Percentiles rank a stretch among this genome's conserved stretches.
These are phyloP conservation scores for Aspergillus sclerotiicarbonarius DNA, from an alignment of 495 filamentous ascomycete genomes.

Conservation along the genomic window DNA sequence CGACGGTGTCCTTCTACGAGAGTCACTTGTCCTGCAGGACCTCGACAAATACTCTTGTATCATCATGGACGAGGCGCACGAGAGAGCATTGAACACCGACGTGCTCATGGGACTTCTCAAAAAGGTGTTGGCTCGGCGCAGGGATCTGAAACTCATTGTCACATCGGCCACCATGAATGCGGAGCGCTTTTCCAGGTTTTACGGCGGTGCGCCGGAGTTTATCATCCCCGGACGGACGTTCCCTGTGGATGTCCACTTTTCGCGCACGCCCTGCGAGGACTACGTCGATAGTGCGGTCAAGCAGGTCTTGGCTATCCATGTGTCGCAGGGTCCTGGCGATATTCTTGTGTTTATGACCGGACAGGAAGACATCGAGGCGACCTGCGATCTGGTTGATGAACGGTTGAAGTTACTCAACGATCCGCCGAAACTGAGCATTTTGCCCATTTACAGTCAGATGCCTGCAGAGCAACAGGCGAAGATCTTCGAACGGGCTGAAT, in stretches of 20 bases:
- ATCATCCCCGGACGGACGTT: slow-evolving; percentile 97
- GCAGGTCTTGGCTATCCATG: slow-evolving; percentile 95
- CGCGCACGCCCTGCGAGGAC: slow-evolving; percentile 92
- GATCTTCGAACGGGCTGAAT: slow-evolving; percentile 89
- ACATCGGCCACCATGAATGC: slow-evolving; percentile 99
- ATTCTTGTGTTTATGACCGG: slow-evolving; percentile 99
- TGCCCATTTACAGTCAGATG: slow-evolving; percentile 99
- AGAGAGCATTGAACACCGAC: slow-evolving; percentile 94
- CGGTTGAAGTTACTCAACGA: slow-evolving; percentile 89
- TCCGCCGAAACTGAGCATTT: slow-evolving; percentile 88
- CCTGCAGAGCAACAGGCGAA: slow-evolving; percentile 96
- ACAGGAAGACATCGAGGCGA: slow-evolving; percentile 97
- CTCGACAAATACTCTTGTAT: slow-evolving; percentile 97
- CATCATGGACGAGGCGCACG: slow-evolving; percentile 99
- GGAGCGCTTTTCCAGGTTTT: slow-evolving; percentile 94
- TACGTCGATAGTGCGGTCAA: slow-evolving; percentile 97
- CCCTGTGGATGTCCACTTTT: slow-evolving; percentile 95
- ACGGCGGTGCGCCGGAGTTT: slow-evolving; percentile 96
- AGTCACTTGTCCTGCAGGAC: slow-evolving; percentile 87
- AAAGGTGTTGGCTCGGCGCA: slow-evolving; percentile 84
- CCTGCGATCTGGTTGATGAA: slow-evolving; percentile 89
- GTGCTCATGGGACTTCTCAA: slow-evolving; percentile 97
- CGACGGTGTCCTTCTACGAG: slow-evolving; percentile 91
- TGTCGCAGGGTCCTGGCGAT: slow-evolving; percentile 86
- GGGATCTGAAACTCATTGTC: slow-evolving; percentile 95